These are phyloP conservation scores for Ogataea trehaloabstinens DNA, from an alignment of 805 yeast genomes.

Conservation along the genomic window DNA sequence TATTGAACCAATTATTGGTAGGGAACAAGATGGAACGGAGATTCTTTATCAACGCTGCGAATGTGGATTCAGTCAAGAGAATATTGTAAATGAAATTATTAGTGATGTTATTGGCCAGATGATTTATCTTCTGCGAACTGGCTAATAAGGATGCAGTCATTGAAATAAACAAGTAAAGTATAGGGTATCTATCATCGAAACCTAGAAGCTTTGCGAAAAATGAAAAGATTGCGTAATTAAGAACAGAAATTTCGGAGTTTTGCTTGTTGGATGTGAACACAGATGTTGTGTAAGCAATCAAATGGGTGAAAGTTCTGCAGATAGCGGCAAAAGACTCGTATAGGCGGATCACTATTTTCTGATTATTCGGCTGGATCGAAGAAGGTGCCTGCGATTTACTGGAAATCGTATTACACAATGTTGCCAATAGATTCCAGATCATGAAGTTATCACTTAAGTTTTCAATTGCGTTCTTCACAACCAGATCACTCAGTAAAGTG, in stretches of 20 bases:
- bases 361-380: not conserved
- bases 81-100: slow-evolving; percentile 24
- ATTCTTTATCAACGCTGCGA: slow-evolving; percentile 12
- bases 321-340: not conserved
- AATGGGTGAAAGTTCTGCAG: slow-evolving; percentile 13
- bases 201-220: slow-evolving; percentile 20
- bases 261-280: slow-evolving; percentile 18
- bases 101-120: slow-evolving; percentile 24
- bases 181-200: slow-evolving; percentile 17
- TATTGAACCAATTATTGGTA: slow-evolving; percentile 24
- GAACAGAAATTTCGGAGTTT: slow-evolving; percentile 8
- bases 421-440: slow-evolving; percentile 42
- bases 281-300: slow-evolving; percentile 31
- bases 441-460: slow-evolving; percentile 52
- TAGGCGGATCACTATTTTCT: not conserved
- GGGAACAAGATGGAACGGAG: slow-evolving; percentile 31
- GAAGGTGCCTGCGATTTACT: slow-evolving; percentile 2
- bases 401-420: slow-evolving; percentile 13
- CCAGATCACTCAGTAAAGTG: slow-evolving; percentile 41
- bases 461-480: slow-evolving; percentile 39
- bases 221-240: slow-evolving; percentile 20
- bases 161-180: slow-evolving; percentile 11
- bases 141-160: slow-evolving; percentile 8
- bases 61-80: slow-evolving; percentile 17
- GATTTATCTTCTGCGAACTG: slow-evolving; percentile 19